Evolutionary conservation across 1,284 basidiomycete species (phyloP).

Genomic region (Sanguinoderma infundibulare): DNA sequence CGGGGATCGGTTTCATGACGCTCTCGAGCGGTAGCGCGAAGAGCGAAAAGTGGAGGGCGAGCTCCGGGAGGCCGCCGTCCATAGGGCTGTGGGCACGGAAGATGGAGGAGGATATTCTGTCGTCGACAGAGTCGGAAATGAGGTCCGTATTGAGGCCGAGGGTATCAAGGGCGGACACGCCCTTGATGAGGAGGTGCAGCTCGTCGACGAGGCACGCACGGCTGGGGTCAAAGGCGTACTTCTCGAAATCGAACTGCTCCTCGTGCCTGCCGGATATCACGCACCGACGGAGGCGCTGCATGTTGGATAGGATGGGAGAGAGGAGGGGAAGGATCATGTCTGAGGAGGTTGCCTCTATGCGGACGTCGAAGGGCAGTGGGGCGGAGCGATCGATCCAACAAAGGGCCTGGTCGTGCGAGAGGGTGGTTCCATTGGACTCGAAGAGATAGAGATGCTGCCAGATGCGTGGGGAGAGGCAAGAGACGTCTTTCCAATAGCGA

Average conservation of each 20-base stretch:
- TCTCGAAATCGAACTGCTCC: conserved; percentile 28
- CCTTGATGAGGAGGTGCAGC: conserved; percentile 26
- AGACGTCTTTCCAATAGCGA: conserved; percentile 44
- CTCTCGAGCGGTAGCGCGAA: conserved; percentile 48
- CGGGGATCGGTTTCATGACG: conserved; percentile 50
- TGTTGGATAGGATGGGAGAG: conserved; percentile 57
- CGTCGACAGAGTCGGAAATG: conserved; percentile 14
- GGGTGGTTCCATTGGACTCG: conserved; percentile 41
- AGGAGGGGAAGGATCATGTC: conserved; percentile 64
- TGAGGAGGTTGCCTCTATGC: conserved; percentile 50
- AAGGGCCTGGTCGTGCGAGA: conserved; percentile 50
- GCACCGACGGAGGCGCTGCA: conserved; percentile 60
- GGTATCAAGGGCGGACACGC: conserved; percentile 19
- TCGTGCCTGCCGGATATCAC: conserved; percentile 38
- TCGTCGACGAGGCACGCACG: conserved; percentile 20
- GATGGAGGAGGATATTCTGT: conserved; percentile 16
- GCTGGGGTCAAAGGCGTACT: conserved; percentile 18
- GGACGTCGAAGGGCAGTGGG: conserved; percentile 58
- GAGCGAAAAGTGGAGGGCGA: conserved; percentile 38
- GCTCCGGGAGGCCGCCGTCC: conserved; percentile 16
- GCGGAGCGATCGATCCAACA: conserved; percentile 58
- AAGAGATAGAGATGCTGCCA: conserved; percentile 64
- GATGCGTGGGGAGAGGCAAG: conserved; percentile 52
- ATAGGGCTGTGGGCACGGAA: conserved; percentile 26
- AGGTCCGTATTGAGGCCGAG: conserved; percentile 17